These are phyloP conservation scores for Stentor roeselii DNA, from an alignment of 73 alveolate genomes.

Conservation along the genomic window DNA sequence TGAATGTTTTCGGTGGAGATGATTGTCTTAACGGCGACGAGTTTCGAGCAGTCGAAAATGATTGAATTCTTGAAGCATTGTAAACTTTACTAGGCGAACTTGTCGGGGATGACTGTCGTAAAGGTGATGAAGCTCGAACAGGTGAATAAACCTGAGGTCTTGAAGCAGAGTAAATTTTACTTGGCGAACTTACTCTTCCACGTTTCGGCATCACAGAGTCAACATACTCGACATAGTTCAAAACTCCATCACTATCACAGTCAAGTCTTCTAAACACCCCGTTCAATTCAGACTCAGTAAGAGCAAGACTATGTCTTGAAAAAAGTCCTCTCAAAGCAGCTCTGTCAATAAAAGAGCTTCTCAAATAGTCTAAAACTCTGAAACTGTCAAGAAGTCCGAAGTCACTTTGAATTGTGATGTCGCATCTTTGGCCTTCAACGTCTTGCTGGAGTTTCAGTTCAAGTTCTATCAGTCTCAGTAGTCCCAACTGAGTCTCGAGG, in stretches of 20 bases:
- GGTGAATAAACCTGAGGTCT: not conserved
- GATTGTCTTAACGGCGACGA: not conserved
- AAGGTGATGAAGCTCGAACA: slow-evolving; percentile 16
- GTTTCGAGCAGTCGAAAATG: not conserved
- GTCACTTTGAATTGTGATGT: slow-evolving; percentile 39
- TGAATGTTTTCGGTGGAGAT: slow-evolving; percentile 28
- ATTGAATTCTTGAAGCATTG: not conserved
- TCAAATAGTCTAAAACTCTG: slow-evolving; percentile 26
- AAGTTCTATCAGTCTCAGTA: slow-evolving; percentile 43
- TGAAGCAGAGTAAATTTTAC: not conserved
- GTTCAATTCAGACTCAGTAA: slow-evolving; percentile 34
- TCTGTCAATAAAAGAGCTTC: slow-evolving; percentile 17
- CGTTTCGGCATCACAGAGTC: slow-evolving; percentile 23
- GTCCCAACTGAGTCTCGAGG: slow-evolving; percentile 38
- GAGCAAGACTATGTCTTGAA: slow-evolving; percentile 28
- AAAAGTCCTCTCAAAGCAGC: slow-evolving; percentile 37
- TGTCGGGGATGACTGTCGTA: slow-evolving; percentile 7
- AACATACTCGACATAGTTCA: slow-evolving; percentile 41
- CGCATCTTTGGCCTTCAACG: slow-evolving; percentile 39
- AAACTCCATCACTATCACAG: slow-evolving; percentile 45
- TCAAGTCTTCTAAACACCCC: slow-evolving; percentile 52
- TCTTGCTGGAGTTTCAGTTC: slow-evolving; percentile 44
- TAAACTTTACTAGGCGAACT: not conserved
- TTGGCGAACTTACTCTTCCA: not conserved
- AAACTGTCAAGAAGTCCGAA: slow-evolving; percentile 30